These are phyloP conservation scores for Globisporangium spinosum DNA, from an alignment of 352 stramenopile species.

Conservation along the genomic window DNA sequence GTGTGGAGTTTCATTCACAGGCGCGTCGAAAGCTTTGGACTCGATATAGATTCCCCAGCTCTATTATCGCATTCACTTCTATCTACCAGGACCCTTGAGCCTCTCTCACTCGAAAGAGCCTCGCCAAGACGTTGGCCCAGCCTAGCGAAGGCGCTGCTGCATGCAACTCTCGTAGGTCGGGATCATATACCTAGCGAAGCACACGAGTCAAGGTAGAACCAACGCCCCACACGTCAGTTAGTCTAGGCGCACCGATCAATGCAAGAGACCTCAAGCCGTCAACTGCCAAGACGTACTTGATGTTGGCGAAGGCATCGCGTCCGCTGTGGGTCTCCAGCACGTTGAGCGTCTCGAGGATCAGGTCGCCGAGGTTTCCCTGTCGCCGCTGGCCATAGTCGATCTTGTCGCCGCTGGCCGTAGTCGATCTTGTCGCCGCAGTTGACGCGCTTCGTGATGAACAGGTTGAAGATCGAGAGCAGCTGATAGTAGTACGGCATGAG, in stretches of 20 bases:
- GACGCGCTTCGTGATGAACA: slow-evolving; percentile 89
- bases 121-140: not conserved
- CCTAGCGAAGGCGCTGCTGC: slow-evolving; percentile 19
- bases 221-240: not conserved
- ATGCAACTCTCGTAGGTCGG: slow-evolving; percentile 93
- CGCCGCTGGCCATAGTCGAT: slow-evolving; percentile 92
- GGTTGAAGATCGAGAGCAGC: slow-evolving; percentile 90
- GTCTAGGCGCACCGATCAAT: not conserved
- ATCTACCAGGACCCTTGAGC: not conserved
- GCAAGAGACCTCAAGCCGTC: not conserved
- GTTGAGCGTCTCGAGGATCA: slow-evolving; percentile 88
- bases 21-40: not conserved
- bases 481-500: slow-evolving; percentile 92
- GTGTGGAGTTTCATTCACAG: not conserved
- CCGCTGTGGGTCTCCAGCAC: slow-evolving; percentile 86
- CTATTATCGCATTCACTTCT: not conserved
- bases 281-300: slow-evolving; percentile 63
- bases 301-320: slow-evolving; percentile 90
- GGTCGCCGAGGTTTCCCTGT: slow-evolving; percentile 85
- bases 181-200: slow-evolving; percentile 88
- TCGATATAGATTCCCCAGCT: not conserved
- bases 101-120: not conserved
- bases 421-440: slow-evolving; percentile 93
- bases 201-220: not conserved
- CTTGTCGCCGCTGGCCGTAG: slow-evolving; percentile 89